Evolutionary conservation across 371 early-diverging fungal genomes (phyloP), one percentile per base, ranked within the genome.

Genomic region (Rhizopus sp.): DNA sequence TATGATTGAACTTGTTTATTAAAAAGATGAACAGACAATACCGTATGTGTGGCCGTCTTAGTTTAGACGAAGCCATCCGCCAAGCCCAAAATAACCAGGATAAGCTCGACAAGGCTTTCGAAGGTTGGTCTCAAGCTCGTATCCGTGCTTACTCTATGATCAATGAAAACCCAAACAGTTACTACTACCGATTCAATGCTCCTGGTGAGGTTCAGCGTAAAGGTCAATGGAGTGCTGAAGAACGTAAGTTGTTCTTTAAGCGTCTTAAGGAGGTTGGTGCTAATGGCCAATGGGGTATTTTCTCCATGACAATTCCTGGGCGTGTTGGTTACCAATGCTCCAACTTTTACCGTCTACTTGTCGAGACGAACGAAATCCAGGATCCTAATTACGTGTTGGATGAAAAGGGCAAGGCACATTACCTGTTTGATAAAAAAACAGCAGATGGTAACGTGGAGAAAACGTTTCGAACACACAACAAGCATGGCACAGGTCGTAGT

Each of bases 241-340:
- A 96, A 69, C 85, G 89, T 55, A 78, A 82, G 57, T 60, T 93
- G 33, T 96, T 96, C 66, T 88, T 91, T 63, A 71, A 85, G 29
- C 84, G 95, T 30, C 65, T 96, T 52, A 71, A 72, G 29, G 94
- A 95, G 68, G 81, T 91, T 6, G 96, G 96, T 7, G 92, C 94
- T 17, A 91, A 93, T 60, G 95, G 95, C 7, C 95, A 96, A 69
- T 96, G 96, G 95, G 95, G 96, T 32, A 85, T 96, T 46, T 96
- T 96, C 69, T 91, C 93, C 23, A 94, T 93, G 90, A 82, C 90
- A 12, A 91, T 96, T 35, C 95, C 96, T 7, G 96, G 96, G 10
- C 87, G 96, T 16, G 96, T 96, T 15, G 96, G 96, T 5, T 96
- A 96, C 64, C 96, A 95, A 87, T 96, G 96, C 70, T 93, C 95